Base-by-base conservation (phyloP, 352 stramenopile genomes). In the Globisporangium mamillatum region DNA sequence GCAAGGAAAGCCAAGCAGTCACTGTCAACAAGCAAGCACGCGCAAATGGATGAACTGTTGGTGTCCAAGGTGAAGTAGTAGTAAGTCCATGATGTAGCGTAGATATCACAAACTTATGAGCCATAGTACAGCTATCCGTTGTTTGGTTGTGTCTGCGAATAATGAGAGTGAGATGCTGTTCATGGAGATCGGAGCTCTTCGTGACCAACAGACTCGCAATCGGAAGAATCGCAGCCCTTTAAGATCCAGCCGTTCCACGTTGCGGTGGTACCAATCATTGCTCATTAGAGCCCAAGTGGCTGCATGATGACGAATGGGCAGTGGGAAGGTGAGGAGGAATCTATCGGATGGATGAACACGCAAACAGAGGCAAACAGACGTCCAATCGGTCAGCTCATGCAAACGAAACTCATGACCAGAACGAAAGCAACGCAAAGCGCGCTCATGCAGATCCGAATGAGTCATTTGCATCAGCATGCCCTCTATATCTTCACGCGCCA, bases 161-260 rank as follows among this genome's bases (percentile, higher is more conserved):
- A 50, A n/a, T 50, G 41, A 36, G 25, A 41, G 54, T 60, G 54
- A 12, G 41, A n/a, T 22, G 48, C 16, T 54, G 48, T 54, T 60
- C 54, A 60, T 60, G 54, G 54, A 60, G 54, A 60, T 60, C 54
- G 54, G 25, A 60, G 54, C 54, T 60, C 54, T 60, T 60, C 54
- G 54, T 60, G 54, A 60, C 54, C 54, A n/a, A 38, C 54, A 41
- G 24, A 36, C 29, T 22, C 18, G 22, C 54, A 60, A 29, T 60
- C 24, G 6, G 25, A n/a, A 29, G 3, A 24, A 24, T 60, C 54
- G 54, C 48, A 54, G 48, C 48, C 9, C n/a, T 54, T 54, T n/a
- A 25, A 9, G 48, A 54, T 54, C 41, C 41, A 50, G 41, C 16
- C 14, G 22, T 50, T 12, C 34, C 10, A 14, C 34, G 7, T 41